Percentiles rank a stretch among this genome's conserved stretches.
These are phyloP conservation scores for Musa troglodytarum DNA, from an alignment of 176 grass and related monocot species.

Conservation along the genomic window DNA sequence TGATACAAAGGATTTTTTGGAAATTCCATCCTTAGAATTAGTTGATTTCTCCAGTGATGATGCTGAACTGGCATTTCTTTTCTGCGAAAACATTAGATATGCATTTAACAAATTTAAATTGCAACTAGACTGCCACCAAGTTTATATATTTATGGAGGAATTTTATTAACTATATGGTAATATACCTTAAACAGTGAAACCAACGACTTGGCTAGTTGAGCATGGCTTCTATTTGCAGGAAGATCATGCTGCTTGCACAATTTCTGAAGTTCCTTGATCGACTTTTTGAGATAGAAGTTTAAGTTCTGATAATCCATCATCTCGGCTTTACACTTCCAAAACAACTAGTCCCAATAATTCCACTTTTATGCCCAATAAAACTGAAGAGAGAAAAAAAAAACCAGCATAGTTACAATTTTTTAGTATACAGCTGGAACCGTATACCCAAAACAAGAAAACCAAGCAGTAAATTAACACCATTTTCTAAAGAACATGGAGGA, in stretches of 20 bases:
- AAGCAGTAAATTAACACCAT: neutral
- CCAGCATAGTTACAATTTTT: neutral
- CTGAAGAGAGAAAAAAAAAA: neutral
- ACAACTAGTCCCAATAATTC: neutral
- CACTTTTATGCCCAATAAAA: neutral
- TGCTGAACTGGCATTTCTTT: conserved; percentile 25
- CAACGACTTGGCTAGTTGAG: conserved; percentile 50
- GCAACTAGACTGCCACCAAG: neutral
- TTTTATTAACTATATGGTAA: neutral
- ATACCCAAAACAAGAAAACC: no score
- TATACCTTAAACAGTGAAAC: conserved; percentile 51
- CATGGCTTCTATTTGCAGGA: conserved; percentile 52
- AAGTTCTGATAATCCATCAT: conserved; percentile 49
- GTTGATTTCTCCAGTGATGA: conserved; percentile 22
- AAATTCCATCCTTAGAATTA: conserved; percentile 28
- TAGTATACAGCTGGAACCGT: neutral
- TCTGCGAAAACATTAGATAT: conserved; percentile 17
- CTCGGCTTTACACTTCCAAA: neutral
- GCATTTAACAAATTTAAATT: neutral
- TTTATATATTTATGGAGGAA: neutral
- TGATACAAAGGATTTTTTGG: conserved; percentile 7
- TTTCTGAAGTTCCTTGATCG: conserved; percentile 54
- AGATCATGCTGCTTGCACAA: conserved; percentile 70
- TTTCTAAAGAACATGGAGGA: neutral
- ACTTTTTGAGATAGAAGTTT: conserved; percentile 43